These are phyloP conservation scores for Synura sp. DNA, from an alignment of 352 stramenopile genomes.

Conservation along the genomic window DNA sequence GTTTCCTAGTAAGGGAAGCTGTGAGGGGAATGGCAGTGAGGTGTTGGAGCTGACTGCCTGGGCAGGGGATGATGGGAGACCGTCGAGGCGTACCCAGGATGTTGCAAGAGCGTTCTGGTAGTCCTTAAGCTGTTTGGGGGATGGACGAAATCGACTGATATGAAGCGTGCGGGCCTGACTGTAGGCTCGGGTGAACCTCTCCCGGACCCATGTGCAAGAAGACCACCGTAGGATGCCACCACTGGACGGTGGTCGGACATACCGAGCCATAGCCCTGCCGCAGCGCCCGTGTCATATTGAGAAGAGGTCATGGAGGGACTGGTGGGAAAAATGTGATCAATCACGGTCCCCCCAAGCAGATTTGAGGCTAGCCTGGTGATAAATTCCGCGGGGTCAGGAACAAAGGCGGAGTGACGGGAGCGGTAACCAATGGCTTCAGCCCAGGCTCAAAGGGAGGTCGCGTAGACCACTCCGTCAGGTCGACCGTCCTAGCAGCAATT, in stretches of 20 bases:
- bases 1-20: too few relatives aligned
- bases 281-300: too few relatives aligned
- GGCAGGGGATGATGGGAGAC: too few relatives aligned
- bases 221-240: neutral
- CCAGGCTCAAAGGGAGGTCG: neutral
- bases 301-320: neutral
- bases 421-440: neutral
- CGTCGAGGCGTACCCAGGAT: too few relatives aligned
- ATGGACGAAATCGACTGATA: too few relatives aligned
- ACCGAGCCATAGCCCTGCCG: too few relatives aligned
- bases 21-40: too few relatives aligned
- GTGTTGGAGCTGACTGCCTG: too few relatives aligned
- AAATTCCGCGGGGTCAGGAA: neutral
- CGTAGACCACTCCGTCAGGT: neutral
- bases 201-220: neutral
- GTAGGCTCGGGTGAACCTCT: neutral
- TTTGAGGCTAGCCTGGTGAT: neutral
- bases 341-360: neutral
- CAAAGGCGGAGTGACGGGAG: neutral
- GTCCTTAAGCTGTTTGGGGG: too few relatives aligned
- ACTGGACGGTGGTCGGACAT: too few relatives aligned
- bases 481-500: neutral
- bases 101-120: too few relatives aligned
- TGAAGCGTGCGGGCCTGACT: neutral
- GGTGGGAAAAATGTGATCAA: neutral